These are phyloP conservation scores for Trichoderma parareesei DNA, from an alignment of 495 filamentous ascomycete genomes.

Conservation along the genomic window DNA sequence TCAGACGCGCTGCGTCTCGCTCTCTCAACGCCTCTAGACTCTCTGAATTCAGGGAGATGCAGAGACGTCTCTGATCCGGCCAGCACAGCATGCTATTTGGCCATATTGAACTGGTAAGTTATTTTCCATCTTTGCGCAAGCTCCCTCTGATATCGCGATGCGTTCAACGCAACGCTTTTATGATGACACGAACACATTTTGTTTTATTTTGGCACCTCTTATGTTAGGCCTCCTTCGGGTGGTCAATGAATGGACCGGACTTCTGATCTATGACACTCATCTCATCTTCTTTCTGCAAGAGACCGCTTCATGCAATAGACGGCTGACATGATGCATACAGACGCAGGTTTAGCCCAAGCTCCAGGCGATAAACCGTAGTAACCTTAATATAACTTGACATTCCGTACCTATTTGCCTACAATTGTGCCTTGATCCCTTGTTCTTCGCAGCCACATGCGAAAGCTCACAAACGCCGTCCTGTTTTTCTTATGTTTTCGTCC, in stretches of 20 bases:
- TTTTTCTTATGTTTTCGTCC: neutral
- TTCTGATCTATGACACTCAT: slow-evolving; percentile 42
- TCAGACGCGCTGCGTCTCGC: too few relatives aligned
- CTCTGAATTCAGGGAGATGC: neutral
- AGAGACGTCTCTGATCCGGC: neutral
- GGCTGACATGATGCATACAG: neutral
- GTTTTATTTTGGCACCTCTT: slow-evolving; percentile 57
- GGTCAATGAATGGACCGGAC: slow-evolving; percentile 52
- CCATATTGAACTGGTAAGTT: neutral
- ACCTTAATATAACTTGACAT: neutral
- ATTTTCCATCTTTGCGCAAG: neutral
- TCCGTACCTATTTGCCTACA: neutral
- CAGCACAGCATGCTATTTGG: neutral
- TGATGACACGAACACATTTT: slow-evolving; percentile 42
- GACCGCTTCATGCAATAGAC: neutral
- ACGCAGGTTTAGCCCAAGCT: neutral
- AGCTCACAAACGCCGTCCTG: neutral
- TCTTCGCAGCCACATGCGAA: neutral
- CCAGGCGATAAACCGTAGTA: slow-evolving; percentile 7
- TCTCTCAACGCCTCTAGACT: neutral
- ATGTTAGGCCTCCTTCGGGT: slow-evolving; percentile 43
- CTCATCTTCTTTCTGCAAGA: slow-evolving; percentile 7
- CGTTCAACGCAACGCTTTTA: slow-evolving; percentile 9
- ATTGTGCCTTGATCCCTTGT: neutral
- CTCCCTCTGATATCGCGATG: neutral